Conservation (phyloP, 1,139 yeast species). For the Komagataea norvegica region DNA sequence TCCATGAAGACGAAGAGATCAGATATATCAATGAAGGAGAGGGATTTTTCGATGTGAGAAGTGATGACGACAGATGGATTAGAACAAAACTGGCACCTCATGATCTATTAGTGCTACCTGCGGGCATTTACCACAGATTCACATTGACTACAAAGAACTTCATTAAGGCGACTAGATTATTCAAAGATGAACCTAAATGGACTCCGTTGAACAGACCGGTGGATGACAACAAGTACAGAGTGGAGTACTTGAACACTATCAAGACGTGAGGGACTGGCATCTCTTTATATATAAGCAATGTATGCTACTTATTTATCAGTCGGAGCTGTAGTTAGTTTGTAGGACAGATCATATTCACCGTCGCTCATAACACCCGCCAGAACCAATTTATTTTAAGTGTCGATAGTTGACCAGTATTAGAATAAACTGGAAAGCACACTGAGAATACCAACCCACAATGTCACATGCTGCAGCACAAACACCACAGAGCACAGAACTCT, state of each 20-base stretch:
- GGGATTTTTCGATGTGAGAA: conserved; percentile 86
- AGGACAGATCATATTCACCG: not conserved
- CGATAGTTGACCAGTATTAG: too few species aligned
- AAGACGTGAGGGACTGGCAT: not conserved
- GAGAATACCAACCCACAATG: conserved; percentile 1
- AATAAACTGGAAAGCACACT: not conserved
- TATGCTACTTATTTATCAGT: too few species aligned
- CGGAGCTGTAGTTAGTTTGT: too few species aligned
- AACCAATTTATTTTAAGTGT: not conserved
- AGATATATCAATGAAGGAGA: conserved; percentile 85
- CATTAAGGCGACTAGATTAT: conserved; percentile 76
- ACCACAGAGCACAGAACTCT: conserved; percentile 8
- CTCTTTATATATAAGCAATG: not conserved
- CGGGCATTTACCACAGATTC: conserved; percentile 91
- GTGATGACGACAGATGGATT: conserved; percentile 65
- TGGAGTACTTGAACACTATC: conserved; percentile 36
- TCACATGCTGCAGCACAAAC: not conserved
- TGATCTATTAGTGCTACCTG: conserved; percentile 76
- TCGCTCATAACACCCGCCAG: not conserved
- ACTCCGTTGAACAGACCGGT: conserved; percentile 72
- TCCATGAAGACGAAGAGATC: conserved; percentile 97
- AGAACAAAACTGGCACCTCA: conserved; percentile 59
- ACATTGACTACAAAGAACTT: conserved; percentile 61
- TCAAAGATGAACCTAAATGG: conserved; percentile 97
- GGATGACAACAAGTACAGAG: conserved; percentile 40